A percentile compares a stretch with the other conserved stretches of the same genome.
Evolutionary conservation across 2,329 filamentous ascomycete species (phyloP).

Genomic region (Sphaerulina musiva): DNA sequence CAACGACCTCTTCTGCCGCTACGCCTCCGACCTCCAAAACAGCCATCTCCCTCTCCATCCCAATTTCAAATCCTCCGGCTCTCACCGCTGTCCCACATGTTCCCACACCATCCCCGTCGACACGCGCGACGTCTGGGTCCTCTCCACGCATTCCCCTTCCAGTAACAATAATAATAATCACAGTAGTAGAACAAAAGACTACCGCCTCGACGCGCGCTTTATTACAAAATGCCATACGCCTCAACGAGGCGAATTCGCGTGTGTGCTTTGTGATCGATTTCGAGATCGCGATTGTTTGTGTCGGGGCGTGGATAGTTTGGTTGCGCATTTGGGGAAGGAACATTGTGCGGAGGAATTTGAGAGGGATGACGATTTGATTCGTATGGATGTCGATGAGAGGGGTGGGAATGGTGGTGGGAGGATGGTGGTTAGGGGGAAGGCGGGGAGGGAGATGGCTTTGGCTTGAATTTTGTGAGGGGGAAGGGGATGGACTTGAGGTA

Average conservation of each 20-base stretch:
- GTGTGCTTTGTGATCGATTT: constrained; percentile 20
- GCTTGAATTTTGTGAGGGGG: constrained; percentile 15
- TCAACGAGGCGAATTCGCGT: constrained; percentile 19
- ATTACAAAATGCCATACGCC: constrained; percentile 23
- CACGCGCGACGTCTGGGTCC: constrained; percentile 22
- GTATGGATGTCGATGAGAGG: constrained; percentile 11
- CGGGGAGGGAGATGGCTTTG: constrained; percentile 17
- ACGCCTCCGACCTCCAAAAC: constrained; percentile 17
- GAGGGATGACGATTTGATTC: constrained; percentile 20
- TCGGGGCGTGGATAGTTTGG: constrained; percentile 20
- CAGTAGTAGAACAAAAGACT: constrained; percentile 11
- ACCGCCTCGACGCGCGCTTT: constrained; percentile 21
- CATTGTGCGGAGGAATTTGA: constrained; percentile 25
- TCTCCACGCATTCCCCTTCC: constrained; percentile 5
- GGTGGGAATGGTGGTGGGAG: background rate
- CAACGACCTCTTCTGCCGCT: constrained; percentile 18
- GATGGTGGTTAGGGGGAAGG: constrained; percentile 8
- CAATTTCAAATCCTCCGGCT: constrained; percentile 14
- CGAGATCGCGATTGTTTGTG: constrained; percentile 22
- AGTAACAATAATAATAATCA: too few relatives aligned
- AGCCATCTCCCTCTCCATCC: constrained; percentile 13
- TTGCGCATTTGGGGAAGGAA: constrained; percentile 23
- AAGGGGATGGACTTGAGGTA: too few relatives aligned
- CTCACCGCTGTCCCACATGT: constrained; percentile 22
- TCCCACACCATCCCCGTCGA: constrained; percentile 21